Conservation (phyloP, 495 filamentous ascomycete species). For the Emericellopsis terricola region DNA sequence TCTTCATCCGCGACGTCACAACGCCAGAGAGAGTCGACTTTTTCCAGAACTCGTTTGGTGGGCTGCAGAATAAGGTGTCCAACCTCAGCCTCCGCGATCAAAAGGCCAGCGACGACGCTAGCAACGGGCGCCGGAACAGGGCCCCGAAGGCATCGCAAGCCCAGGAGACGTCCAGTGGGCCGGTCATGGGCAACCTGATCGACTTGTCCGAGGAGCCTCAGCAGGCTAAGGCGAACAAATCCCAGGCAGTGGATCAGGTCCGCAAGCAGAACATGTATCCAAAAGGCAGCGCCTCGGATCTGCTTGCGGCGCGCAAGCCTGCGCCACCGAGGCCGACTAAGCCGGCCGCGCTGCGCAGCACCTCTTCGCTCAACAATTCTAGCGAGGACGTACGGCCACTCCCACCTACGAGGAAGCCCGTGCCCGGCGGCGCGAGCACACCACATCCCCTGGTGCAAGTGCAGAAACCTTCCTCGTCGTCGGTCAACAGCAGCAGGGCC, state of each 20-base stretch:
- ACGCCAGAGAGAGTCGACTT: slow-evolving; percentile 50
- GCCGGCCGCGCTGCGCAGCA: slow-evolving; percentile 41
- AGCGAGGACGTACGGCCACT: slow-evolving; percentile 7
- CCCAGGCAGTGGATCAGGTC: slow-evolving; percentile 8
- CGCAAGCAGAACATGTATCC: slow-evolving; percentile 4
- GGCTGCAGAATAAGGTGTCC: background rate
- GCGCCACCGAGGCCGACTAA: slow-evolving; percentile 49
- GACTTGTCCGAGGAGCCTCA: slow-evolving; percentile 39
- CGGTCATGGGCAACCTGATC: slow-evolving; percentile 39
- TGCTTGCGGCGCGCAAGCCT: slow-evolving; percentile 13
- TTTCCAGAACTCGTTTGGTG: slow-evolving; percentile 51
- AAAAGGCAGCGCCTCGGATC: slow-evolving; percentile 22
- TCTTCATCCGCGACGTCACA: slow-evolving; percentile 93
- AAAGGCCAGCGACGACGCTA: slow-evolving; percentile 10
- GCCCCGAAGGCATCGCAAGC: slow-evolving; percentile 3
- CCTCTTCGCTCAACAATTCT: slow-evolving; percentile 6
- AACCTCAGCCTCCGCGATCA: slow-evolving; percentile 4
- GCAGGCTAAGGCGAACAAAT: slow-evolving; percentile 14
- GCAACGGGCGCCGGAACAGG: slow-evolving; percentile 5
- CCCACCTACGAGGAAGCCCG: slow-evolving; percentile 8
- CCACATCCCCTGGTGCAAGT: slow-evolving; percentile 16
- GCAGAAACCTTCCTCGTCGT: slow-evolving; percentile 13
- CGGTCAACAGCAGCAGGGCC: slow-evolving; percentile 8
- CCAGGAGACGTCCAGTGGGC: slow-evolving; percentile 11
- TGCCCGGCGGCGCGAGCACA: background rate